Base-by-base conservation (phyloP, 805 yeast genomes). In the Candida chilensis region DNA sequence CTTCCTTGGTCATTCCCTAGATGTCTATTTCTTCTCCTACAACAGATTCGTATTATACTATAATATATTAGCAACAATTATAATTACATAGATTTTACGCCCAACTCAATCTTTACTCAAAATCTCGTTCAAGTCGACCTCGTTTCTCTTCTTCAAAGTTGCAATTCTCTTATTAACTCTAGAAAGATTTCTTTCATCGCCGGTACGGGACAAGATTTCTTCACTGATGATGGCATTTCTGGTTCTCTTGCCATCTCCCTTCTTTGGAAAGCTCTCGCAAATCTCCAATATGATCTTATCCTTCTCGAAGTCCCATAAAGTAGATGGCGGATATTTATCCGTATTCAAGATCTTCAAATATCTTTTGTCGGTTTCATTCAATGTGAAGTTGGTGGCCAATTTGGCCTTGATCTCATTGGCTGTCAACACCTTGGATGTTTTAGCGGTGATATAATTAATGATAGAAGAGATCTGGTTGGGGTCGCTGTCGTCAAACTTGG, bases 251-350 rank as follows among this genome's bases (percentile, higher is more conserved):
- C 6, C 13, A 22, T 22, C 13, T 7, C 25, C 12, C 25, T 22
- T 22, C 25, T 22, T 22, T 7, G 25, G 25, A 11, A 7, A 22
- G 11, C 13, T 6, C 6, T 22, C 25, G 12, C 13, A 22, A 22
- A 22, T 22, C 13, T 22, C 6, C 13, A 22, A n/a, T 6, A 22
- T 22, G 12, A 22, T 22, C 13, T 22, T 22, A n/a, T 22, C 25
- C 12, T 8, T 22, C 6, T 12, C 25, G 25, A 8, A 22, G 13
- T 22, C 13, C 25, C 25, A 22, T 22, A 22, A 22, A 11, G 11
- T 22, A 5, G 25, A 22, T n/a, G 25, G 25, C 13, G 25, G 25
- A n/a, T 22, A 22, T n/a, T 22, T 22, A n/a, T 22, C 25, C 13
- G 13, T n/a, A 6, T 22, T 22, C 12, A 22, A 22, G 6, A n/a